Percentiles rank a stretch among this genome's conserved stretches.
Evolutionary conservation across 371 early-diverging fungal species (phyloP).

Genomic region (Coemansia sp.): DNA sequence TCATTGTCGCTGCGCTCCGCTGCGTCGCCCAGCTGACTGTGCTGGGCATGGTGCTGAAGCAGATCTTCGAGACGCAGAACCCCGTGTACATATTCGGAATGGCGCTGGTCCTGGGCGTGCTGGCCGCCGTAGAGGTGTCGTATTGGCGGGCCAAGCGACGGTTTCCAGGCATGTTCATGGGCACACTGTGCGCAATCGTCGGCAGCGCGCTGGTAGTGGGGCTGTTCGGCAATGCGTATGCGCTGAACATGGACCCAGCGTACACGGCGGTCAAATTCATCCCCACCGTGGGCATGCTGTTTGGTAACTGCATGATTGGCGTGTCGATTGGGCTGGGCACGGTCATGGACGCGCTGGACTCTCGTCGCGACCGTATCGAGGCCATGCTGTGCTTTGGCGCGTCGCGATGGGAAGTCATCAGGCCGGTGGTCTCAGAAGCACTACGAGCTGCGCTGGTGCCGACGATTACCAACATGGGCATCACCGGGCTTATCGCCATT

Average conservation of each 20-base stretch:
- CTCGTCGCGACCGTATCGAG: constrained; percentile 73
- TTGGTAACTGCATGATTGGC: constrained; percentile 83
- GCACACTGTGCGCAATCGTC: constrained; percentile 37
- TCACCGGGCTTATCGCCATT: constrained; percentile 84
- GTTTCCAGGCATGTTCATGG: constrained; percentile 48
- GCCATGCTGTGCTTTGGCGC: constrained; percentile 78
- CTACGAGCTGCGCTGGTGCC: constrained; percentile 78
- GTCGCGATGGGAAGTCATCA: constrained; percentile 80
- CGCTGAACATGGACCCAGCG: constrained; percentile 75
- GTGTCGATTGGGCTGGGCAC: constrained; percentile 74
- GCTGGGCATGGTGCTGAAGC: constrained; percentile 62
- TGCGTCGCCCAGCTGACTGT: constrained; percentile 48
- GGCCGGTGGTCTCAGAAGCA: constrained; percentile 69
- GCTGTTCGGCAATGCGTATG: constrained; percentile 50
- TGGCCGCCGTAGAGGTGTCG: constrained; percentile 50
- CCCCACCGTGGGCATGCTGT: constrained; percentile 83
- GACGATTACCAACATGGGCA: constrained; percentile 78
- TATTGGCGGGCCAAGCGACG: constrained; percentile 49
- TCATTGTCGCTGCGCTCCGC: constrained; percentile 58
- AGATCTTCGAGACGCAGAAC: constrained; percentile 62
- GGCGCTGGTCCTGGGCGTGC: constrained; percentile 31
- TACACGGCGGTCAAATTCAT: constrained; percentile 78
- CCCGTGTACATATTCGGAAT: constrained; percentile 51
- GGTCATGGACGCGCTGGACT: constrained; percentile 61
- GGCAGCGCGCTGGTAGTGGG: constrained; percentile 41